Evolutionary conservation across 148 eudicot species (phyloP), one percentile per base, ranked within the genome.

Genomic region (Camellia japonica): DNA sequence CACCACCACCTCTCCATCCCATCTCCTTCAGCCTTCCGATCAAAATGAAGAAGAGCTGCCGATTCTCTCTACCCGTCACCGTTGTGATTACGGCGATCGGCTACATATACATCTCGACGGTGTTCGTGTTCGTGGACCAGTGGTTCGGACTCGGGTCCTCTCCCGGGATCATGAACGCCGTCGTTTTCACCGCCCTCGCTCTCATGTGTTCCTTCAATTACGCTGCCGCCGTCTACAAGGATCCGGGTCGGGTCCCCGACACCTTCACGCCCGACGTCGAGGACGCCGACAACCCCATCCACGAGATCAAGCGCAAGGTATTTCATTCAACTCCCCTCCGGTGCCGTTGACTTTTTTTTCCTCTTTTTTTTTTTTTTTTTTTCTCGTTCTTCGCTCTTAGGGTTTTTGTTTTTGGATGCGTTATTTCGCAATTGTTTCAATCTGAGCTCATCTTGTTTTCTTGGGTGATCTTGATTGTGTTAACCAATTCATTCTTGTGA

Each of bases 301-400:
- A 97, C 30, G 99, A 97, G 90, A 91, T 94, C 86, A 97, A 97
- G 81, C 94, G 98, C 69, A 97, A 94, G 98, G 99, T 90, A n/a
- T 11, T 10, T 72, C 64, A 49, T 7, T 30, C 38, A 30, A 30
- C 43, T 5, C 4, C 11, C 5, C 18, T 18, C 9, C 14, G 14
- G 6, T 43, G 23, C 52, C 41, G 52, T 75, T 60, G 51, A 41
- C 71, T 71, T 44, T 30, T 30, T 30, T 30, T 30, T 1, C 30
- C 30, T 30, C n/a, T 23, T 0, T 0, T 23, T 23, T 23, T 23
- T 23, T 23, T 30, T 30, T 30, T 30, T 30, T 30, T 30, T 30
- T 55, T 5, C 68, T 42, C 38, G 19, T 74, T 69, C 30, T 4
- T 59, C 41, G 66, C 38, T 16, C 52, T 82, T 75, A n/a, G 46